Conservation (phyloP, 345 rosid species). For the Eucalyptus virginea region DNA sequence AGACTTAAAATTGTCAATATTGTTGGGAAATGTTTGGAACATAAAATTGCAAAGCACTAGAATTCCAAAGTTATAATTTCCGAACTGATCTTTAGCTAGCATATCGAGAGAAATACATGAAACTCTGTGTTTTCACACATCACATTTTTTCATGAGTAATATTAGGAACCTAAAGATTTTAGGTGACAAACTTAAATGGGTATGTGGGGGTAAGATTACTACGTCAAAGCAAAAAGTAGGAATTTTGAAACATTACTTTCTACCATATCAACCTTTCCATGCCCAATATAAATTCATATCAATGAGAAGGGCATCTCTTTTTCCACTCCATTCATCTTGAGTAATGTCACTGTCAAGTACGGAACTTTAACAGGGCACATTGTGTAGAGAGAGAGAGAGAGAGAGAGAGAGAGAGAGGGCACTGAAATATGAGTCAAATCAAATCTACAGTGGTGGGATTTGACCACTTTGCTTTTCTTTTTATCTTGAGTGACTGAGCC, state of each 20-base stretch:
- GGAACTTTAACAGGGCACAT: background rate
- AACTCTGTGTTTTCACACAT: background rate
- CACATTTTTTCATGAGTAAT: background rate
- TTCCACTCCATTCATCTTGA: background rate
- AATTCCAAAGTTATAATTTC: background rate
- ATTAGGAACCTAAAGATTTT: background rate
- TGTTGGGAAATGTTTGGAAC: background rate
- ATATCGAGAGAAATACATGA: background rate
- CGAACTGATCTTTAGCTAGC: background rate
- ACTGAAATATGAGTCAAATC: background rate
- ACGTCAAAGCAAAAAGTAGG: background rate
- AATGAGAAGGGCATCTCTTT: background rate
- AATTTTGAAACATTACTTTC: background rate
- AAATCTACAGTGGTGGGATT: background rate
- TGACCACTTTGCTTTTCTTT: background rate
- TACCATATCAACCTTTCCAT: background rate
- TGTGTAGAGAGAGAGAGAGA: background rate
- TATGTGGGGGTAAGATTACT: background rate
- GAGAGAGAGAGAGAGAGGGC: background rate
- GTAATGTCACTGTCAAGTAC: background rate
- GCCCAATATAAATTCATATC: background rate
- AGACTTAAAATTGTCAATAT: background rate
- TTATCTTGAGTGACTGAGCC: background rate
- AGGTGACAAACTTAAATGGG: background rate
- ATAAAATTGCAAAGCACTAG: background rate